These are phyloP conservation scores for Ophiostoma novo-ulmi DNA, from an alignment of 2,329 filamentous ascomycete species.

Conservation along the genomic window DNA sequence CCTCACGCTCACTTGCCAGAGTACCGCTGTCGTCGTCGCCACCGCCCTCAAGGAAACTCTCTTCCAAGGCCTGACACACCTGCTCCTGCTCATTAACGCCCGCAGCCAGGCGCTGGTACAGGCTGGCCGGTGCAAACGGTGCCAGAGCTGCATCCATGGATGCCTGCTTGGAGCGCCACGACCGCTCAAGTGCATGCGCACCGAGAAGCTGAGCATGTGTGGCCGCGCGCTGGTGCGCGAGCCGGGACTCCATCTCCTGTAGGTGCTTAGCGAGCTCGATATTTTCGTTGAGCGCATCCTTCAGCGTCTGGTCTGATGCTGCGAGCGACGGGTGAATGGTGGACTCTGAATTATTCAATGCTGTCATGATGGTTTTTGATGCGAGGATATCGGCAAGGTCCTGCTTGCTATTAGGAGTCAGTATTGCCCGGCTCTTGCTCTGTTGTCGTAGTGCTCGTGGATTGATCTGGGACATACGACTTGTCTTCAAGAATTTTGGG, in stretches of 20 bases:
- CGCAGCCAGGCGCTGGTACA: slow-evolving; percentile 76
- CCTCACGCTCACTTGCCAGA: slow-evolving; percentile 71
- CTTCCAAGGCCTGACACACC: slow-evolving; percentile 77
- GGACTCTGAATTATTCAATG: slow-evolving; percentile 63
- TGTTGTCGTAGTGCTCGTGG: background rate
- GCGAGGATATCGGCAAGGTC: slow-evolving; percentile 68
- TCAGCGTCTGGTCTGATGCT: slow-evolving; percentile 60
- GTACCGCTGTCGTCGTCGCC: slow-evolving; percentile 34
- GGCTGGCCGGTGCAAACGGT: slow-evolving; percentile 77
- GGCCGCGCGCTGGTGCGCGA: slow-evolving; percentile 58
- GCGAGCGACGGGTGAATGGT: slow-evolving; percentile 68
- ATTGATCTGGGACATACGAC: slow-evolving; percentile 52
- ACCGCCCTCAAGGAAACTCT: slow-evolving; percentile 72
- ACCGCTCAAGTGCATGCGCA: slow-evolving; percentile 81
- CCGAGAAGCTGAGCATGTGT: slow-evolving; percentile 78
- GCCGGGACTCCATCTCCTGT: slow-evolving; percentile 52
- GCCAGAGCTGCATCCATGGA: slow-evolving; percentile 82
- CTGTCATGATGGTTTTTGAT: slow-evolving; percentile 61
- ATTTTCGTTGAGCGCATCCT: slow-evolving; percentile 64
- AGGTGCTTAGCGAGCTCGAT: slow-evolving; percentile 62
- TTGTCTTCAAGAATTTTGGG: slow-evolving; percentile 73
- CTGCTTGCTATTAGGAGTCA: slow-evolving; percentile 55
- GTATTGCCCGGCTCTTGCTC: background rate
- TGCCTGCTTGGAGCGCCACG: slow-evolving; percentile 81
- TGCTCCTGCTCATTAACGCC: slow-evolving; percentile 76